Evolutionary conservation across 2,329 filamentous ascomycete genomes (phyloP).

Genomic region (Phialophora expanda): DNA sequence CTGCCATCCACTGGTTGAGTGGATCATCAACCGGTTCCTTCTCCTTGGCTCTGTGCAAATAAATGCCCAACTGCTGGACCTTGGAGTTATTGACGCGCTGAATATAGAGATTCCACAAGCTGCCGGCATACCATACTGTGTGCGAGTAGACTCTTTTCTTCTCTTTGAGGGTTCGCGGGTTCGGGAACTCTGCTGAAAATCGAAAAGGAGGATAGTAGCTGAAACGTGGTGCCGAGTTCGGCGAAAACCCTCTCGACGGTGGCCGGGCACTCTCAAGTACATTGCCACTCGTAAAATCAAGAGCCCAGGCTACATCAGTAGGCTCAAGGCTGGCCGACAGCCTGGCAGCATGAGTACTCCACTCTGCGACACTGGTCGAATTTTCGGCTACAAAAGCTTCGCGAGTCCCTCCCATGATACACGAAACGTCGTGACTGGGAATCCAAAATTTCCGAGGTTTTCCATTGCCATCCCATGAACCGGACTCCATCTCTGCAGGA

Average conservation of each 20-base stretch:
- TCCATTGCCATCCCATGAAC: constrained; percentile 60
- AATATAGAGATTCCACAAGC: constrained; percentile 67
- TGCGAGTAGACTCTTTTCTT: constrained; percentile 64
- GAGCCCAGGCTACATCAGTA: constrained; percentile 61
- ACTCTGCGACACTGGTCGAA: constrained; percentile 51
- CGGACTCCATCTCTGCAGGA: constrained; percentile 51
- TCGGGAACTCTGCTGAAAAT: constrained; percentile 64
- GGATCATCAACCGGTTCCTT: constrained; percentile 53
- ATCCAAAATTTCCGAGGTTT: constrained; percentile 64
- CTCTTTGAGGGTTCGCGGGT: constrained; percentile 61
- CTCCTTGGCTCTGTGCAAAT: constrained; percentile 64
- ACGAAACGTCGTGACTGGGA: constrained; percentile 60
- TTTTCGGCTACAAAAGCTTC: constrained; percentile 57
- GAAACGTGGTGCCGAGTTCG: constrained; percentile 45
- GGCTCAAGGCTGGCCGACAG: constrained; percentile 59
- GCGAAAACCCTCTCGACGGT: constrained; percentile 31
- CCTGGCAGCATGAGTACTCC: constrained; percentile 45
- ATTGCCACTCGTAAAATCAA: constrained; percentile 59
- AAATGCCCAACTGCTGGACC: constrained; percentile 63
- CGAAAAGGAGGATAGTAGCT: constrained; percentile 64
- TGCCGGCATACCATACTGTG: constrained; percentile 65
- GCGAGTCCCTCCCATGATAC: constrained; percentile 60
- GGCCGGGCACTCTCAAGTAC: constrained; percentile 41
- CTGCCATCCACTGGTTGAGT: constrained; percentile 45
- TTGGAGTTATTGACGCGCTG: constrained; percentile 62